phyloP scores from a whole-genome alignment of 1,284 basidiomycete species.

The Bondarzewia mesenterica region DNA sequence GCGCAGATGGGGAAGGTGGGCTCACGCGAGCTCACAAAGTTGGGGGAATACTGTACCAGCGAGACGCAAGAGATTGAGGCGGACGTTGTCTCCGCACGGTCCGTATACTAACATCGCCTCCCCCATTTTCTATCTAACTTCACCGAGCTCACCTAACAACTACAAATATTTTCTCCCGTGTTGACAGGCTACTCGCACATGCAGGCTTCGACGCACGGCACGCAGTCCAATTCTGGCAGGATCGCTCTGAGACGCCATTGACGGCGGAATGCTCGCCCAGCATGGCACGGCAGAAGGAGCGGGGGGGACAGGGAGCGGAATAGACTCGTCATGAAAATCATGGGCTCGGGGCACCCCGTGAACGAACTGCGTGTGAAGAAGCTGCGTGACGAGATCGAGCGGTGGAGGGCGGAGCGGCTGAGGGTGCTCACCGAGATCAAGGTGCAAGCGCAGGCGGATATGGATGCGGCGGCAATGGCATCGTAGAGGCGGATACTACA shows the following conservation, averaged over 20 bases:
- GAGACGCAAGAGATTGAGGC: slow-evolving; percentile 81
- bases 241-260: slow-evolving; percentile 25
- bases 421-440: slow-evolving; percentile 4
- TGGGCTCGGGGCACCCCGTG: slow-evolving; percentile 54
- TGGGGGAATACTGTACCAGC: slow-evolving; percentile 66
- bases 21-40: slow-evolving; percentile 62
- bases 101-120: slow-evolving; percentile 13
- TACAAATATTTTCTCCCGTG: not conserved
- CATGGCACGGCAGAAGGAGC: slow-evolving; percentile 11
- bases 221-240: slow-evolving; percentile 71
- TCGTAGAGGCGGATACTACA: too few species aligned
- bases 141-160: too few species aligned
- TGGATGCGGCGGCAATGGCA: not conserved
- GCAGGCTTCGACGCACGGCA: slow-evolving; percentile 78
- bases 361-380: slow-evolving; percentile 49
- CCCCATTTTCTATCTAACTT: slow-evolving; percentile 1
- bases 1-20: slow-evolving; percentile 72
- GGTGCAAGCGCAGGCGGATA: too few species aligned
- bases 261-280: slow-evolving; percentile 32
- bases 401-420: slow-evolving; percentile 52
- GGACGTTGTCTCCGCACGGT: slow-evolving; percentile 81
- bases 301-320: not conserved
- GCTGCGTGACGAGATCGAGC: slow-evolving; percentile 52
- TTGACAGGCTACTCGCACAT: slow-evolving; percentile 67
- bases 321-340: slow-evolving; percentile 21